Percentiles rank a stretch among this genome's conserved stretches.
phyloP scores from a whole-genome alignment of 2,329 filamentous ascomycete species.

The Nemania sp. region DNA sequence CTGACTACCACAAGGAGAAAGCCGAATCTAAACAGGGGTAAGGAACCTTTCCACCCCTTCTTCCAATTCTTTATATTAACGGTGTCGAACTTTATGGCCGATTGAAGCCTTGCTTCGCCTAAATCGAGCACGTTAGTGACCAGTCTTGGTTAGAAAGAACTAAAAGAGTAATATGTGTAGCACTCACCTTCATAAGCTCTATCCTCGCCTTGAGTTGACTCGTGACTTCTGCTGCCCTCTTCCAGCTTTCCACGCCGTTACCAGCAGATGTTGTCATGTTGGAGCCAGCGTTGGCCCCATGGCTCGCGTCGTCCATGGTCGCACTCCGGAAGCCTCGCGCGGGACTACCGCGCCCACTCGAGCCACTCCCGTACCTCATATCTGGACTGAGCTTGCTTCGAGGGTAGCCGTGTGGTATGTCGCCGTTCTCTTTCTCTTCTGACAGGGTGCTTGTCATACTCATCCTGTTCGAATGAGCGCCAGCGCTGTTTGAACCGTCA shows the following conservation, averaged over 20 bases:
- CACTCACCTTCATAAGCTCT: slow-evolving; percentile 88
- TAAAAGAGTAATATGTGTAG: background rate
- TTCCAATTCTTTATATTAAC: background rate
- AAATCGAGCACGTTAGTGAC: slow-evolving; percentile 22
- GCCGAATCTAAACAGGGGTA: background rate
- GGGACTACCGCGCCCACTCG: slow-evolving; percentile 63
- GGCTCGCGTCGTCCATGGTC: slow-evolving; percentile 35
- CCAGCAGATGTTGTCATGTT: slow-evolving; percentile 28
- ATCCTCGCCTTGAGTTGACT: slow-evolving; percentile 97
- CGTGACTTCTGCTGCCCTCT: slow-evolving; percentile 93
- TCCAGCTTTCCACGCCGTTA: slow-evolving; percentile 88
- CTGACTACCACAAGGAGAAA: background rate
- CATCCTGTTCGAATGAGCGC: slow-evolving; percentile 55
- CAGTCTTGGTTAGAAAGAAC: background rate
- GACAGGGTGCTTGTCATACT: slow-evolving; percentile 69
- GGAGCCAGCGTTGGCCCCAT: slow-evolving; percentile 27
- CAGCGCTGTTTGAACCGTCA: slow-evolving; percentile 49
- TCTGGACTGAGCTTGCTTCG: slow-evolving; percentile 61
- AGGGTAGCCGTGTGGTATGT: slow-evolving; percentile 47
- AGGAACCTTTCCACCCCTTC: background rate
- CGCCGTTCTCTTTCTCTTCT: slow-evolving; percentile 78
- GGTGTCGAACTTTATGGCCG: slow-evolving; percentile 42
- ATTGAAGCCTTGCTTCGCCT: slow-evolving; percentile 58
- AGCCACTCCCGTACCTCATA: slow-evolving; percentile 56
- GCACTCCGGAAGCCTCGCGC: slow-evolving; percentile 57